phyloP scores from a whole-genome alignment of 164 flowering plant species.

The Sextonia rubra region DNA sequence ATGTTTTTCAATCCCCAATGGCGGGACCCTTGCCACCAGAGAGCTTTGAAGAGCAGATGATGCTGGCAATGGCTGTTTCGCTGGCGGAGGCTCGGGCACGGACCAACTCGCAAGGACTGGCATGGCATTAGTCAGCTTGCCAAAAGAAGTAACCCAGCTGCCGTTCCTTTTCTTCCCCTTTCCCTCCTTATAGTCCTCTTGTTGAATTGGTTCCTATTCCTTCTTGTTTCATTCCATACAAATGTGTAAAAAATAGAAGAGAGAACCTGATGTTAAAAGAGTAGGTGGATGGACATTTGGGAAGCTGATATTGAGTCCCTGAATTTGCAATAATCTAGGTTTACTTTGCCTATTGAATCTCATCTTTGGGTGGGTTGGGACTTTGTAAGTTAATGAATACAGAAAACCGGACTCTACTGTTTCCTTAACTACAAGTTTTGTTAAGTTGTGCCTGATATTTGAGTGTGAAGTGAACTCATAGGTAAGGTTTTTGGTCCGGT shows the following conservation, averaged over 20 bases:
- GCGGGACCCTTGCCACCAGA: constrained; percentile 57
- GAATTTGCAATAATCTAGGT: not conserved
- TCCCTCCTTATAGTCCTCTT: not conserved
- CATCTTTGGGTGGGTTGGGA: not conserved
- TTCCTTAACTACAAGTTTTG: too few relatives aligned
- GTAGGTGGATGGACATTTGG: not conserved
- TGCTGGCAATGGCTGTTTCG: constrained; percentile 93
- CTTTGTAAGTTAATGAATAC: not conserved
- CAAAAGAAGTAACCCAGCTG: not conserved
- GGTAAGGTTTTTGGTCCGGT: too few relatives aligned
- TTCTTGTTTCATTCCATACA: not conserved
- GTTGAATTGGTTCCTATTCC: not conserved
- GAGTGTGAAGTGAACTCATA: too few relatives aligned
- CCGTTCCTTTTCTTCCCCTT: not conserved
- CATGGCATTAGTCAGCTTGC: constrained; percentile 47
- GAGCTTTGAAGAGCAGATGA: constrained; percentile 95
- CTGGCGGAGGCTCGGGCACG: constrained; percentile 71
- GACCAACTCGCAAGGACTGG: constrained; percentile 41
- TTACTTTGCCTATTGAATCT: not conserved
- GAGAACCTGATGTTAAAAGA: not conserved
- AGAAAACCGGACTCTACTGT: too few relatives aligned
- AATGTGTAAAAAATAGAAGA: not conserved
- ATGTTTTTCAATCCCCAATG: constrained; percentile 28
- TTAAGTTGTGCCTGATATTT: too few relatives aligned
- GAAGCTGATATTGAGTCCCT: not conserved